Evolutionary conservation across 106 monocot genomes (phyloP), one percentile per base, ranked within the genome.

Genomic region (Posidonia australis): DNA sequence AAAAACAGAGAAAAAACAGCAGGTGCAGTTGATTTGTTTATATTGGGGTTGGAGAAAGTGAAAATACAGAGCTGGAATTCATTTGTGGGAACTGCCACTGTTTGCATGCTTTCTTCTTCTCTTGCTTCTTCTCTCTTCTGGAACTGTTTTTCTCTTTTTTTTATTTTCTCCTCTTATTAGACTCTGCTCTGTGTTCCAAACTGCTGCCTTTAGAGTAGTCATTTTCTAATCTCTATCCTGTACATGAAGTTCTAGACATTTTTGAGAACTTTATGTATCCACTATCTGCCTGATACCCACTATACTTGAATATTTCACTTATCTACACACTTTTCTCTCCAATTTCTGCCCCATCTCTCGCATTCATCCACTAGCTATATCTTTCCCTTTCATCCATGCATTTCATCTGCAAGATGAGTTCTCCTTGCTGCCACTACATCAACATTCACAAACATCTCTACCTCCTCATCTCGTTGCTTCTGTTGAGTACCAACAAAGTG

Each of bases 401-500:
- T 43, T 61, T 5, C 30, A 9, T 16, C 14, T 14, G 44, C 64
- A 64, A 64, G 64, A 64, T 64, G 64, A 12, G 27, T 6, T 46
- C 46, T 27, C 25, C 13, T 26, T 26, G 21, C 25, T 28, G 25
- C 64, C 20, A 14, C 16, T 13, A 27, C 64, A 46, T 32, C 30
- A 14, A 9, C 22, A 12, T 62, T 22, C 36, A 41, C 0, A 44
- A 22, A 16, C 23, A 47, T 36, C 14, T 28, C 27, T 47, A 17
- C 19, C 46, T 64, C 25, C 64, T 64, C 11, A 19, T 62, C 43
- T 41, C 63, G n/a, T 54, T 36, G 6, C 23, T 74, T 16, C 67
- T 72, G 7, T 25, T 59, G 16, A 48, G 59, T 49, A 55, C 58
- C 17, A 66, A 29, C 66, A 45, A 73, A 5, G n/a, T 46, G 46